phyloP scores from a whole-genome alignment of 73 alveolate genomes.

The Durusdinium trenchii region DNA sequence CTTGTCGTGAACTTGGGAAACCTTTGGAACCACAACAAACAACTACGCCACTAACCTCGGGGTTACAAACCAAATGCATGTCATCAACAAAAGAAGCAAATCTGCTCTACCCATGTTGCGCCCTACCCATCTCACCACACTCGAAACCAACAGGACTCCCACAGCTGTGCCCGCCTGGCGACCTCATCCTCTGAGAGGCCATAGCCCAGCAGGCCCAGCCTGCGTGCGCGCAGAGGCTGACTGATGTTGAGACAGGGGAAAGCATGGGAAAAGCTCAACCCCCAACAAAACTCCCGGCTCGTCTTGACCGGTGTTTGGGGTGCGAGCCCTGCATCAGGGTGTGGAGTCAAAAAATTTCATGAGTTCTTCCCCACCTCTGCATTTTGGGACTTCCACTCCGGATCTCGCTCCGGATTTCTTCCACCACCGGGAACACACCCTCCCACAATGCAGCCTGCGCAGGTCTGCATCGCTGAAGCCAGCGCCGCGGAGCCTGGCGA shows the following conservation, averaged over 20 bases:
- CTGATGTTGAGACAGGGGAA: too few species aligned
- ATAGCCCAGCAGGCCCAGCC: constrained; percentile 92
- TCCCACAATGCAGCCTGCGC: constrained; percentile 1
- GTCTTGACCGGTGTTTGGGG: too few species aligned
- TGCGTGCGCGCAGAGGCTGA: too few species aligned
- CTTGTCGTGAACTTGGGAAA: background rate
- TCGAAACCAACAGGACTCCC: too few species aligned
- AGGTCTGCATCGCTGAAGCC: constrained; percentile 79
- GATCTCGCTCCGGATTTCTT: background rate
- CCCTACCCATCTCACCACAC: too few species aligned
- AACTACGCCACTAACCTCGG: too few species aligned
- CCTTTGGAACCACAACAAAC: background rate
- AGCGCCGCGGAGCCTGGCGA: constrained; percentile 77
- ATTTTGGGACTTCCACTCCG: background rate
- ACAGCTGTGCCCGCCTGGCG: background rate
- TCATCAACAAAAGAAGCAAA: too few species aligned
- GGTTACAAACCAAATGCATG: too few species aligned
- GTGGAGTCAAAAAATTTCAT: background rate
- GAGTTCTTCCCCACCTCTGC: background rate
- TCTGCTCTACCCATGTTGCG: too few species aligned
- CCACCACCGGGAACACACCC: background rate
- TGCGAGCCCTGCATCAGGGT: too few species aligned
- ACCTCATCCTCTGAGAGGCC: constrained; percentile 83
- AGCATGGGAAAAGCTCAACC: too few species aligned
- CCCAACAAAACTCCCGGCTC: too few species aligned